Evolutionary conservation across 1,284 basidiomycete genomes (phyloP).

Genomic region (Apiotrichum sp.): DNA sequence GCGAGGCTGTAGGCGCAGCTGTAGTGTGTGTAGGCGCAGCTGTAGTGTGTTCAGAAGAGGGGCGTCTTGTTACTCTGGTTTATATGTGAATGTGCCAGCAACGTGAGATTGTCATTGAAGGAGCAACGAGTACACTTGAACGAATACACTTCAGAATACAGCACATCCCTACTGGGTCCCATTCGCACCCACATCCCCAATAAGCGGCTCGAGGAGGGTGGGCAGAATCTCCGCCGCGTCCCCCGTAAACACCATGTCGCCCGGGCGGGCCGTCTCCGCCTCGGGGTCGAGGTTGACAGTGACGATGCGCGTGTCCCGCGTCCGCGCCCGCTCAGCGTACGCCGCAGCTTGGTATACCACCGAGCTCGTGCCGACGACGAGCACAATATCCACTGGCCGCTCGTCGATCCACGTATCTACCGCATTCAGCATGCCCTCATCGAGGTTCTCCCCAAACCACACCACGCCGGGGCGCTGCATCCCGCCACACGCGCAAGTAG

Average conservation of each 20-base stretch:
- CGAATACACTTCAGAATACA: no score
- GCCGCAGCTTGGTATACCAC: slow-evolving; percentile 11
- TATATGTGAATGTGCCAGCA: no score
- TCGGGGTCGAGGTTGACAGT: slow-evolving; percentile 14
- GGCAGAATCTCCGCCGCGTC: slow-evolving; percentile 11
- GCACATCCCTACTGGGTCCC: no score
- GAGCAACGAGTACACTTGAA: no score
- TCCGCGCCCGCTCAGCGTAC: slow-evolving; percentile 11
- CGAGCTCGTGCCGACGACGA: slow-evolving; percentile 11
- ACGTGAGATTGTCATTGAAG: no score
- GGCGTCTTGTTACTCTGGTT: no score
- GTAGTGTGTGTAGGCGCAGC: slow-evolving; percentile 5
- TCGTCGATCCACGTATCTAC: slow-evolving; percentile 11
- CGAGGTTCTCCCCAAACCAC: slow-evolving; percentile 17
- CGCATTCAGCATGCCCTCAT: slow-evolving; percentile 2
- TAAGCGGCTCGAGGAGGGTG: slow-evolving; percentile 5
- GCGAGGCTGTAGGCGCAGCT: slow-evolving; percentile 13
- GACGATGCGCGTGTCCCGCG: background rate
- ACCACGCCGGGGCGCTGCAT: slow-evolving; percentile 12
- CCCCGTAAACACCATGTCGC: slow-evolving; percentile 10
- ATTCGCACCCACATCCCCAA: no score
- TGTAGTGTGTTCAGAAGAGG: no score
- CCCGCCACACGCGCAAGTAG: slow-evolving; percentile 4
- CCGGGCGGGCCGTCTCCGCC: background rate
- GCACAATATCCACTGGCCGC: slow-evolving; percentile 8